phyloP scores from a whole-genome alignment of 345 rosid species.

The Lepidium didymum region DNA sequence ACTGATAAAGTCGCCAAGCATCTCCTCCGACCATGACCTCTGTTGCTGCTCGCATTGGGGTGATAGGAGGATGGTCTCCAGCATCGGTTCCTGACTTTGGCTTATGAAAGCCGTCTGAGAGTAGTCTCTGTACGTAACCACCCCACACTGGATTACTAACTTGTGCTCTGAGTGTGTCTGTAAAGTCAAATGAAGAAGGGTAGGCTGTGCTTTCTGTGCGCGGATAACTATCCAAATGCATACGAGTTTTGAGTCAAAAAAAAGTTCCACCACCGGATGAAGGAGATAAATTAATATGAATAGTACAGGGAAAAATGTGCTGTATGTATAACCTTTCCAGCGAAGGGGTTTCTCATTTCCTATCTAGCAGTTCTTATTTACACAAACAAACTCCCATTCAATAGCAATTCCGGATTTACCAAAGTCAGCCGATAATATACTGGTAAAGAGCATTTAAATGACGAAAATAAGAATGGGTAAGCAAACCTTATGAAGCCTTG shows the following conservation, averaged over 20 bases:
- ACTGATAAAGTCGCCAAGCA: constrained; percentile 91
- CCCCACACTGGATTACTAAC: constrained; percentile 57
- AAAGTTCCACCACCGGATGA: neutral
- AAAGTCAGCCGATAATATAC: neutral
- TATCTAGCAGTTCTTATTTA: neutral
- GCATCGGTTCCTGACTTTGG: constrained; percentile 79
- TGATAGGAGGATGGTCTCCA: constrained; percentile 99
- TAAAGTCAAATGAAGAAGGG: constrained; percentile 88
- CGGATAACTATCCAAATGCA: constrained; percentile 56
- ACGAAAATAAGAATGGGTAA: constrained; percentile 6
- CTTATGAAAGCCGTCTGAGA: constrained; percentile 57
- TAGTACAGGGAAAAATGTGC: neutral
- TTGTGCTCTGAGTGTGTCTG: constrained; percentile 59
- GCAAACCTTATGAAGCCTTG: constrained; percentile 88
- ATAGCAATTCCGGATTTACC: neutral
- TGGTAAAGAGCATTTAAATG: constrained; percentile 3
- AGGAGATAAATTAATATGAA: neutral
- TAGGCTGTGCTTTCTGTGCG: constrained; percentile 96
- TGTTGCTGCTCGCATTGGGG: constrained; percentile 72
- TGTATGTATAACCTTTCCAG: neutral
- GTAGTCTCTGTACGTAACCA: constrained; percentile 46
- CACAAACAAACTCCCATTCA: neutral
- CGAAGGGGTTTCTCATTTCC: neutral
- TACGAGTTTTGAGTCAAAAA: neutral
- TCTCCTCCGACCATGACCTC: constrained; percentile 70